Evolutionary conservation across 768 basidiomycete genomes (phyloP).

Genomic region (Boletus rubescentipes): DNA sequence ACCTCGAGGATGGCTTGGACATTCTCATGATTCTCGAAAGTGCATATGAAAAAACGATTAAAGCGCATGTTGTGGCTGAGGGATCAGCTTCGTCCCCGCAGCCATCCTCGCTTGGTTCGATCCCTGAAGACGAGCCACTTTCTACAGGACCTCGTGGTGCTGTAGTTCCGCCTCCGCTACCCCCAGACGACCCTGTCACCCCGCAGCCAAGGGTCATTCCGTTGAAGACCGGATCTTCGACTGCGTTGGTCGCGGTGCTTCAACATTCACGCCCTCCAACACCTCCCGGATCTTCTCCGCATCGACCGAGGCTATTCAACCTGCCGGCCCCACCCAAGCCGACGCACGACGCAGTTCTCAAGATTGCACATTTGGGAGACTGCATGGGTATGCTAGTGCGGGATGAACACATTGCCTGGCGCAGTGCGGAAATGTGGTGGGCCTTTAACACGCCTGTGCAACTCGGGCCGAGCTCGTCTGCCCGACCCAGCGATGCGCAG

Average conservation of each 20-base stretch:
- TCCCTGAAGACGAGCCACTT: conserved; percentile 23
- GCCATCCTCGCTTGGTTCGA: conserved; percentile 15
- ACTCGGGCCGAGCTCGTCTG: conserved; percentile 60
- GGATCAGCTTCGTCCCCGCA: conserved; percentile 12
- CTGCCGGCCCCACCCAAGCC: conserved; percentile 30
- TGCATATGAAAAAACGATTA: conserved; percentile 65
- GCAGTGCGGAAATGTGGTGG: conserved; percentile 95
- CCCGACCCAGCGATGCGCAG: conserved; percentile 66
- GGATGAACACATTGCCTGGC: conserved; percentile 75
- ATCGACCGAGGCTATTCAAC: conserved; percentile 20
- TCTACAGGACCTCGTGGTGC: neutral
- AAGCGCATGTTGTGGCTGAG: conserved; percentile 51
- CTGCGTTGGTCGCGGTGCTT: conserved; percentile 64
- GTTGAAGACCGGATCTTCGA: conserved; percentile 62
- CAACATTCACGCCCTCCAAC: conserved; percentile 38
- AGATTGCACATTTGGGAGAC: conserved; percentile 84
- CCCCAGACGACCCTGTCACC: conserved; percentile 16
- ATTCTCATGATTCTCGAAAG: conserved; percentile 66
- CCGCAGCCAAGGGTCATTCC: conserved; percentile 32
- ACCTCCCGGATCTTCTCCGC: conserved; percentile 14
- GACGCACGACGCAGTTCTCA: conserved; percentile 59
- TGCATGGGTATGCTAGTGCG: conserved; percentile 88
- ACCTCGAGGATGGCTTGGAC: conserved; percentile 69
- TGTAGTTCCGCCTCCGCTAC: neutral
- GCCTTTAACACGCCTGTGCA: conserved; percentile 67